phyloP scores from a whole-genome alignment of 345 rosid species.

The Heritiera littoralis region DNA sequence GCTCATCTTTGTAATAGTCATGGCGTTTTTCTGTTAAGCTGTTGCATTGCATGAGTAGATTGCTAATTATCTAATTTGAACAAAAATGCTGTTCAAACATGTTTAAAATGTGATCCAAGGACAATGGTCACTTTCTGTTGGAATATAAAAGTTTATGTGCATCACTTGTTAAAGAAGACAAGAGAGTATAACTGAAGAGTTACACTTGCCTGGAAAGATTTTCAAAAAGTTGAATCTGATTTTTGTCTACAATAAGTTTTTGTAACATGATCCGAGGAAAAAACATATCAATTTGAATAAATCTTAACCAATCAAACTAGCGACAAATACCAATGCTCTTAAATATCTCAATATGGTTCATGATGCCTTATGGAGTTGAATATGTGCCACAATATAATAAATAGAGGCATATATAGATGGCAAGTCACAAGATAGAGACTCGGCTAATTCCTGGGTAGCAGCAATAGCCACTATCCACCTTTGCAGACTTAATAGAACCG shows the following conservation, averaged over 20 bases:
- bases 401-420: not conserved
- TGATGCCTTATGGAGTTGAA: not conserved
- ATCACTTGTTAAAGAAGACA: not conserved
- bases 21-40: not conserved
- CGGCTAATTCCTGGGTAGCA: not conserved
- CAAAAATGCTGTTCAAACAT: not conserved
- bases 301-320: not conserved
- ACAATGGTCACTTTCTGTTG: not conserved
- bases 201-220: not conserved
- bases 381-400: not conserved
- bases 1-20: slow-evolving; percentile 1
- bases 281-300: not conserved
- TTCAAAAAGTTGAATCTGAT: not conserved
- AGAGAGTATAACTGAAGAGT: not conserved
- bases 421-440: not conserved
- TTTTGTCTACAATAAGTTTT: too few relatives aligned
- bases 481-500: not conserved
- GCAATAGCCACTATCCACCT: not conserved
- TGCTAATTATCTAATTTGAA: not conserved
- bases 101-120: not conserved
- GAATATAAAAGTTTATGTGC: not conserved
- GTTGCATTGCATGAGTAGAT: slow-evolving; percentile 4
- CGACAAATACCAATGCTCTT: not conserved
- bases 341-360: not conserved
- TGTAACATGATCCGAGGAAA: too few relatives aligned